These are phyloP conservation scores for Takakia lepidozioides DNA, from an alignment of 225 moss, liverwort and hornwort species.

Conservation along the genomic window DNA sequence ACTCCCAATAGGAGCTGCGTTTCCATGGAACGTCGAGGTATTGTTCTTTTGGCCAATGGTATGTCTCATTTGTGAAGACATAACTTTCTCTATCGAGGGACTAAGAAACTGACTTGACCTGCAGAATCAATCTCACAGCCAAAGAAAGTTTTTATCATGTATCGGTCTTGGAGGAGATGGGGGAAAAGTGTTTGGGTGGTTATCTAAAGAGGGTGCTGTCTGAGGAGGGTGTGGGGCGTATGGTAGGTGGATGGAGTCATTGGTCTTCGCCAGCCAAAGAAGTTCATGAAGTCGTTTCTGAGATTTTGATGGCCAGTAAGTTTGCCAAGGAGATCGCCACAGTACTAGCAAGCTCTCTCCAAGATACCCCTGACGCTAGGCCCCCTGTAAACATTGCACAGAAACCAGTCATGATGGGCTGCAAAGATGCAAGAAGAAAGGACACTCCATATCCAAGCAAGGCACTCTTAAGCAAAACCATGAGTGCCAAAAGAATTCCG, in stretches of 20 bases:
- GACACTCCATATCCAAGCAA: no score
- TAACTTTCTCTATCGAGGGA: no score
- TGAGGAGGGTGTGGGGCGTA: background rate
- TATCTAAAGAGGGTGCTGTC: background rate
- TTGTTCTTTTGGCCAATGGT: background rate
- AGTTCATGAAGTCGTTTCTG: conserved; percentile 62
- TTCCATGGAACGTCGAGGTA: conserved; percentile 15
- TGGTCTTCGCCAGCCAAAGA: conserved; percentile 72
- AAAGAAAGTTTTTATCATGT: background rate
- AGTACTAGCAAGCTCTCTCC: conserved; percentile 13
- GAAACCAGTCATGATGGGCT: no score
- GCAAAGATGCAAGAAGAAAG: no score
- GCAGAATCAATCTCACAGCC: background rate
- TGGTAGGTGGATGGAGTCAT: conserved; percentile 62
- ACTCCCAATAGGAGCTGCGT: conserved; percentile 1
- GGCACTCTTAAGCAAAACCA: no score
- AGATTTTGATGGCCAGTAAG: conserved; percentile 63
- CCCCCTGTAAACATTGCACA: no score
- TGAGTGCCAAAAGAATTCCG: no score
- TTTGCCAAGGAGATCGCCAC: conserved; percentile 57
- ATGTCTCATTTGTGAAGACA: conserved; percentile 14
- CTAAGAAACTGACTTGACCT: conserved; percentile 4
- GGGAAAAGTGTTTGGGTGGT: background rate
- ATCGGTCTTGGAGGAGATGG: background rate
- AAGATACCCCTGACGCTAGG: background rate